Percentiles rank a stretch among this genome's conserved stretches.
Conservation (phyloP, 805 yeast genomes). For the Sugiyamaella americana region DNA sequence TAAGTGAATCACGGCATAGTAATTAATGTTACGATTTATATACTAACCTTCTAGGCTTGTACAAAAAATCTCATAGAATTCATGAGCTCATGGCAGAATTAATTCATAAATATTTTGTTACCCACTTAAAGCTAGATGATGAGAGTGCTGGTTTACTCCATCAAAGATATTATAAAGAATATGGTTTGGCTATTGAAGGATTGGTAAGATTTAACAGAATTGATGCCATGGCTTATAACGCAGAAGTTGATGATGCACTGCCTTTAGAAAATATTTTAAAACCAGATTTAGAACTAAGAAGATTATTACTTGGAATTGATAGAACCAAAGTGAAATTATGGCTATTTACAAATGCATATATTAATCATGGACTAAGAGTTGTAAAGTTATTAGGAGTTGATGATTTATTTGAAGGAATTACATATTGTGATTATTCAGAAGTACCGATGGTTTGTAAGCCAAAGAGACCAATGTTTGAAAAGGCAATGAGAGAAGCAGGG, state of each 20-base stretch:
- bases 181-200: conserved; percentile 93
- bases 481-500: conserved; percentile 54
- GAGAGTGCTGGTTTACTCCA: conserved; percentile 73
- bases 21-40: background rate
- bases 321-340: conserved; percentile 65
- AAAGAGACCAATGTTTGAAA: conserved; percentile 60
- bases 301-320: conserved; percentile 32
- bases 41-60: conserved; percentile 37
- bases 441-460: conserved; percentile 79
- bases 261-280: conserved; percentile 74
- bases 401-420: conserved; percentile 90
- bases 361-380: conserved; percentile 81
- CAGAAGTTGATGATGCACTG: conserved; percentile 83
- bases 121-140: conserved; percentile 52
- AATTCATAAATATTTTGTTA: conserved; percentile 75
- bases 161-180: conserved; percentile 68
- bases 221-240: conserved; percentile 83
- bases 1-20: conserved; percentile 11
- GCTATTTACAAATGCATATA: conserved; percentile 93
- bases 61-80: conserved; percentile 64
- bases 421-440: conserved; percentile 77
- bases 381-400: conserved; percentile 76
- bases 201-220: conserved; percentile 57
- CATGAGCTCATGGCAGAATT: conserved; percentile 84
- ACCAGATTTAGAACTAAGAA: conserved; percentile 40